Evolutionary conservation across 306 rosid genomes (phyloP), one percentile per base, ranked within the genome.

Genomic region (Hippophae rhamnoides): DNA sequence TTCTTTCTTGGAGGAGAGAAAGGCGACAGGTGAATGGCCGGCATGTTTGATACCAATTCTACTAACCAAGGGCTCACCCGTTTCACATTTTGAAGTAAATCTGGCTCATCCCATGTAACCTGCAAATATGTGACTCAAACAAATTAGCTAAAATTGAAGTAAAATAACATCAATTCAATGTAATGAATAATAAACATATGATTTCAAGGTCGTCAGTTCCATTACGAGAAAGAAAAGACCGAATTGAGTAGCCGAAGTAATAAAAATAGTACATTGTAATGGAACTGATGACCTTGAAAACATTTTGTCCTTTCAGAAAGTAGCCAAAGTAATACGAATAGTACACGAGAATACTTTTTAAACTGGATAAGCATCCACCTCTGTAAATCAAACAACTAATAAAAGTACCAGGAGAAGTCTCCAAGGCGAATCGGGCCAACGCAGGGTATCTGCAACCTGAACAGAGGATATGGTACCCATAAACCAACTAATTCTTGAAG

Each of bases 51-150:
- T 47, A 89, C 94, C 79, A 84, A 67, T 69, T 93, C 97, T 58
- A 85, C 97, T 71, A 81, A 60, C 99, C 99, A 93, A 0, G 99
- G 99, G 69, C 89, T 89, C 48, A 93, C 95, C 7, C 89, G 81
- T 66, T 76, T 89, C 79, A 93, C 97, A 43, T 93, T 84, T 70
- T 88, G 94, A 59, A 88, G 90, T 62, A 89, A 82, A 80, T 89
- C 94, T 0, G 97, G 95, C 51, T 93, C 97, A 54, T 93, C 97
- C 99, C 99, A 93, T 55, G 81, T 72, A 70, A 93, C 96, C 99
- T 92, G 74, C 60, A 71, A n/a, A 61, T 53, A 54, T 23, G 66
- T 31, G 56, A 63, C 54, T 53, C 60, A 42, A 59, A 41, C 40
- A 53, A 60, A 72, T 76, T n/a, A 79, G 54, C 68, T 57, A 46